Evolutionary conservation across 2,329 filamentous ascomycete genomes (phyloP).

Genomic region (Colletotrichum sp.): DNA sequence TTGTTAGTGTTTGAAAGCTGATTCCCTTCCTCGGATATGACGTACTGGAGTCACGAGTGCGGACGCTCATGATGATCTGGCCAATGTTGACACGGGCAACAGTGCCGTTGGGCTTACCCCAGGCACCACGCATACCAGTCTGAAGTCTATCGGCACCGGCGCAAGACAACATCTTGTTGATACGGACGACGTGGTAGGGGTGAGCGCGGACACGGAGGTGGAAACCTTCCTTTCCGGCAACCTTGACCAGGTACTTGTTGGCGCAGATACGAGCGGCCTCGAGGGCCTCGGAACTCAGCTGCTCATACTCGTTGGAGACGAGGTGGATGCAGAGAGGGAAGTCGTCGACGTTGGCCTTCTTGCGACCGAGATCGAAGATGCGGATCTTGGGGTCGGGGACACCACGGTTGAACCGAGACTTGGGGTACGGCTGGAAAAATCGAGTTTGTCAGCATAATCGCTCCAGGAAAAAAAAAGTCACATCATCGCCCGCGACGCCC

Average conservation of each 20-base stretch:
- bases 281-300: conserved; percentile 98
- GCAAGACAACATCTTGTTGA: conserved; percentile 99
- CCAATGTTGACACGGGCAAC: conserved; percentile 99
- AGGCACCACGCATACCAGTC: conserved; percentile 99
- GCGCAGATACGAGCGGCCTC: conserved; percentile 99
- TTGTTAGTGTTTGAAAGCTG: conserved; percentile 28
- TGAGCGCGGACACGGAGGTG: conserved; percentile 85
- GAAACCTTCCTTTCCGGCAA: conserved; percentile 75
- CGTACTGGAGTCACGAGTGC: conserved; percentile 91
- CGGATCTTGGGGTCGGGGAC: conserved; percentile 84
- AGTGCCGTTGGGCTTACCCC: conserved; percentile 98
- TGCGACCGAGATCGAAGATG: conserved; percentile 99
- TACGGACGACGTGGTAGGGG: conserved; percentile 99
- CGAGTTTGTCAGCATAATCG: not conserved
- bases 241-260: conserved; percentile 94
- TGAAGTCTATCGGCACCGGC: conserved; percentile 99
- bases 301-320: conserved; percentile 99
- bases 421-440: conserved; percentile 83
- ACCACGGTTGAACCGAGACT: conserved; percentile 99
- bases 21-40: conserved; percentile 26
- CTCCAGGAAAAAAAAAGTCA: not conserved
- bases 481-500: not conserved
- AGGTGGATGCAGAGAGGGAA: conserved; percentile 99
- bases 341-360: conserved; percentile 98
- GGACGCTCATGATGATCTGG: conserved; percentile 97